Evolutionary conservation across 176 grass and related monocot genomes (phyloP).

Genomic region (Alloteropsis semialata): DNA sequence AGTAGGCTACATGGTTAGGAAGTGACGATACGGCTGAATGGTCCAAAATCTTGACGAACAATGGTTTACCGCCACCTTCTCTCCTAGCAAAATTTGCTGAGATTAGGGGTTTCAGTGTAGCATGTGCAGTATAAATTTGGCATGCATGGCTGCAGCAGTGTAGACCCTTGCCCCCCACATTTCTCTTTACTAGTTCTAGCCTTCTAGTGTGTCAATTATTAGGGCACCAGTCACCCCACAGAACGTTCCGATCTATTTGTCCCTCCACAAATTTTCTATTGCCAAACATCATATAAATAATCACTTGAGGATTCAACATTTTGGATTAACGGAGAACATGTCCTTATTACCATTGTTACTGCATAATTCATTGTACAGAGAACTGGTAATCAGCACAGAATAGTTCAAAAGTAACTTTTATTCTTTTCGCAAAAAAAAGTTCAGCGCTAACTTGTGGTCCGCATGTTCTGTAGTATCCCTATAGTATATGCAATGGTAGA

Average conservation of each 20-base stretch:
- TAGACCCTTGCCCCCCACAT: background rate
- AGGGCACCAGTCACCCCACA: background rate
- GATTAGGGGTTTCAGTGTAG: background rate
- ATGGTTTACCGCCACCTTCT: background rate
- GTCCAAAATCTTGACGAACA: background rate
- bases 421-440: background rate
- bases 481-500: slow-evolving; percentile 3
- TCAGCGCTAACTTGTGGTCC: background rate
- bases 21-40: background rate
- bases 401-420: background rate
- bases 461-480: background rate
- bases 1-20: background rate
- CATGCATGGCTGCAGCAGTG: background rate
- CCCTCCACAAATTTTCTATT: background rate
- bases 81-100: slow-evolving; percentile 11
- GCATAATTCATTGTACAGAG: background rate
- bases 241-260: slow-evolving; percentile 32
- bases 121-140: slow-evolving; percentile 6
- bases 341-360: background rate
- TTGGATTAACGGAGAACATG: background rate
- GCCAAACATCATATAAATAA: background rate
- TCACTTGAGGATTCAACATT: background rate
- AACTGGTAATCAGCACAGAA: background rate
- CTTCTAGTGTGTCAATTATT: slow-evolving; percentile 23
- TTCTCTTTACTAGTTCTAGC: background rate